phyloP scores from a whole-genome alignment of 331 rosid species.

The Pyrus hybrid region DNA sequence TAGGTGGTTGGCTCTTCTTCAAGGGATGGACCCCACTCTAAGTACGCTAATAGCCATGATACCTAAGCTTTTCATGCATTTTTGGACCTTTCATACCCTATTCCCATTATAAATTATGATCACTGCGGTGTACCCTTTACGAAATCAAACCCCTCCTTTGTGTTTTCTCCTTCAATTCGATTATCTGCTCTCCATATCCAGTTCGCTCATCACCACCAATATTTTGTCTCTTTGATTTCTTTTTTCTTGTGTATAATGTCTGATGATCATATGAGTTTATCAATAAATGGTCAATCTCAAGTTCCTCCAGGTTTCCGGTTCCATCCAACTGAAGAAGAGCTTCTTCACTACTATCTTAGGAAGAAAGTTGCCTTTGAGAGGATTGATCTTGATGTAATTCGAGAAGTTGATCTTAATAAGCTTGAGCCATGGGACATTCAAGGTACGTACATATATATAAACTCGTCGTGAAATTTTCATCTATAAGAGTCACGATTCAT shows the following conservation, averaged over 20 bases:
- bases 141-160: slow-evolving; percentile 13
- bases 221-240: neutral
- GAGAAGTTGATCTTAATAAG: slow-evolving; percentile 54
- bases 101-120: slow-evolving; percentile 34
- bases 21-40: slow-evolving; percentile 26
- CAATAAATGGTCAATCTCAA: slow-evolving; percentile 49
- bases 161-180: neutral
- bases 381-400: slow-evolving; percentile 52
- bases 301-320: slow-evolving; percentile 53
- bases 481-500: neutral
- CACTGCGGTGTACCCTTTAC: slow-evolving; percentile 29
- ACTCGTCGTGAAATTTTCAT: neutral
- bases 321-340: slow-evolving; percentile 55
- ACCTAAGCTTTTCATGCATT: slow-evolving; percentile 36
- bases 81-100: slow-evolving; percentile 28
- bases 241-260: neutral
- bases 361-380: slow-evolving; percentile 47
- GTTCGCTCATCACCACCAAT: neutral
- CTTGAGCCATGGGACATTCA: slow-evolving; percentile 64
- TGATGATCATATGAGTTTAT: slow-evolving; percentile 33
- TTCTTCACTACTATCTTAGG: slow-evolving; percentile 46
- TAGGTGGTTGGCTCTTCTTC: slow-evolving; percentile 43
- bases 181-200: neutral
- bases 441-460: slow-evolving; percentile 17
- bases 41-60: slow-evolving; percentile 46